Evolutionary conservation across 768 basidiomycete genomes (phyloP).

Genomic region (Boletus insuetus): DNA sequence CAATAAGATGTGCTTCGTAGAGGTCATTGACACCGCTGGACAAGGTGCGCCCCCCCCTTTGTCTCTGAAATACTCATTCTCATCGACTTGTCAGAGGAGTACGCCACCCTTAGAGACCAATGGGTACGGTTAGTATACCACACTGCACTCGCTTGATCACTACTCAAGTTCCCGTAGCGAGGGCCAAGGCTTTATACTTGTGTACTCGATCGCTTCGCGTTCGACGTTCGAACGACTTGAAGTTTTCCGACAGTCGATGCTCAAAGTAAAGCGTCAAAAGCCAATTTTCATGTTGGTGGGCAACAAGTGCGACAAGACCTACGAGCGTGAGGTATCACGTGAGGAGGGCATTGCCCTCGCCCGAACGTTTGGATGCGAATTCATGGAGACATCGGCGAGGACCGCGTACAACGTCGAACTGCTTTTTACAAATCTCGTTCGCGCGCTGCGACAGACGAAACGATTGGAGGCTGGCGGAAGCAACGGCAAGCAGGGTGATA

Average conservation of each 20-base stretch:
- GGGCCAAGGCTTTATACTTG: conserved; percentile 96
- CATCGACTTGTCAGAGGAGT: conserved; percentile 70
- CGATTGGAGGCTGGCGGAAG: conserved; percentile 46
- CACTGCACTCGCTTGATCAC: conserved; percentile 2
- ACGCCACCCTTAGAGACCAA: conserved; percentile 93
- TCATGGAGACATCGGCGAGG: conserved; percentile 97
- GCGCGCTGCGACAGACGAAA: conserved; percentile 72
- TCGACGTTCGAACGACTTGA: conserved; percentile 88
- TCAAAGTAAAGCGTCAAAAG: conserved; percentile 80
- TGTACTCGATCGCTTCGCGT: conserved; percentile 95
- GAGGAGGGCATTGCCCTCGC: conserved; percentile 87
- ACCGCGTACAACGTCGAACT: conserved; percentile 89
- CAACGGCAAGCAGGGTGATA: conserved; percentile 39
- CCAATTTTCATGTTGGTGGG: conserved; percentile 94
- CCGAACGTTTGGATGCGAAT: conserved; percentile 82
- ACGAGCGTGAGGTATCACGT: conserved; percentile 85
- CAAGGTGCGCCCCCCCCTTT: conserved; percentile 63
- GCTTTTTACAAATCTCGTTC: conserved; percentile 86
- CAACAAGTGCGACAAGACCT: conserved; percentile 93
- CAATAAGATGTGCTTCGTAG: conserved; percentile 92
- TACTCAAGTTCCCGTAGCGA: conserved; percentile 53
- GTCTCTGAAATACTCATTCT: conserved; percentile 12
- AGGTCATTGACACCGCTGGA: conserved; percentile 96
- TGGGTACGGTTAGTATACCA: conserved; percentile 82
- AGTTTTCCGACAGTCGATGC: conserved; percentile 86